Evolutionary conservation across 140 eudicot species (phyloP), one percentile per base, ranked within the genome.

Genomic region (Anethum foeniculum): DNA sequence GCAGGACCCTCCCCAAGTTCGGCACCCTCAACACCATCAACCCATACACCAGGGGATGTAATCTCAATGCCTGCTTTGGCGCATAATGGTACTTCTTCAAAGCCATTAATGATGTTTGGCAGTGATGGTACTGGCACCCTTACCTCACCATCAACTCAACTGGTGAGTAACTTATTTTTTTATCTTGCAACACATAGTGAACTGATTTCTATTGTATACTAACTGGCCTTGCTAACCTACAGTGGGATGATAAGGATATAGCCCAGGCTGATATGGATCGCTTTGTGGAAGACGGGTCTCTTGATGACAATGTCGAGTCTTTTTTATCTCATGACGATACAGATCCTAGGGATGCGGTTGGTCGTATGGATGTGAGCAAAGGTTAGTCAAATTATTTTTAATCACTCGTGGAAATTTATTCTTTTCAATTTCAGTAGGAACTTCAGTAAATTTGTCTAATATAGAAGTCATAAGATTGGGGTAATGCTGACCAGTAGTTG

Each of bases 1-100:
- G 90, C 98, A 13, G 98, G 98, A 36, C 98, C 98, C 1, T 94
- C 98, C 75, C 97, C 98, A 68, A 88, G 92, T 83, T 94, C 98
- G 5, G 93, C 94, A 56, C 98, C 98, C 25, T 94, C 98, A 46
- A 94, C 97, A 7, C 98, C 98, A 6, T 94, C 98, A 38, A 94
- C 96, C 80, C 98, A 94, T 78, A 94, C 98, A 49, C 93, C 96
- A 15, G 95, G 95, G 44, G 98, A 94, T 71, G 94, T 92, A 83
- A 92, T 94, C 81, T 88, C 97, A n/a, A 85, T 93, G 97, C 91
- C 98, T 43, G 85, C 89, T 85, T 80, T 92, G 90, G 88, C 94
- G 28, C 98, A 91, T 76, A 90, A 85, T 71, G 88, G 90, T 56
- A 84, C 81, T 80, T 87, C 97, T 79, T 90, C 98, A 23, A 92